phyloP scores from a whole-genome alignment of 1,284 basidiomycete genomes.

The Melampsora larici-populina region DNA sequence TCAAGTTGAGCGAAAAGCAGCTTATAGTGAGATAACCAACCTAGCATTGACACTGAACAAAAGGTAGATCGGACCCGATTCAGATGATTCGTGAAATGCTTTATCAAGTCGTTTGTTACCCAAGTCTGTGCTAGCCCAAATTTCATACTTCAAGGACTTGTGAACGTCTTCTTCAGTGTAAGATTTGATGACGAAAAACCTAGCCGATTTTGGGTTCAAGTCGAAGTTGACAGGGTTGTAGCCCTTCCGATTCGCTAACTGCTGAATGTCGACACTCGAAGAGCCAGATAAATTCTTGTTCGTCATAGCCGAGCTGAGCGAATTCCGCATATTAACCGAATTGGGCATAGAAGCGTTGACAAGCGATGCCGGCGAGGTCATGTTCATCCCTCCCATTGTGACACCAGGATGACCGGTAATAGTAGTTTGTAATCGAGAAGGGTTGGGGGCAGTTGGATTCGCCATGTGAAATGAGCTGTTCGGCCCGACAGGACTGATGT shows the following conservation, averaged over 20 bases:
- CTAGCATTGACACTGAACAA: constrained; percentile 95
- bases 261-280: constrained; percentile 60
- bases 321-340: no score
- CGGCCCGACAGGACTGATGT: neutral
- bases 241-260: constrained; percentile 77
- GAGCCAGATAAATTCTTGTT: neutral
- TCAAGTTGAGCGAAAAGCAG: neutral
- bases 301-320: neutral
- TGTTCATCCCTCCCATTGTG: constrained; percentile 15
- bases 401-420: constrained; percentile 29
- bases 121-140: constrained; percentile 92
- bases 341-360: no score
- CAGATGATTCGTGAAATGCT: constrained; percentile 87
- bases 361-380: constrained; percentile 1
- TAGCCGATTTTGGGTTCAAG: constrained; percentile 71
- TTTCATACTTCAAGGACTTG: constrained; percentile 81
- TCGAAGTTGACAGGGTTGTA: constrained; percentile 87
- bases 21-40: constrained; percentile 51
- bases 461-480: neutral
- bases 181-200: constrained; percentile 94
- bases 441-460: constrained; percentile 1
- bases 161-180: constrained; percentile 98
- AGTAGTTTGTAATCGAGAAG: constrained; percentile 38
- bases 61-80: constrained; percentile 74
- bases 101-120: constrained; percentile 93